Base-by-base conservation (phyloP, 2,329 filamentous ascomycete species). In the Phoma sp. region DNA sequence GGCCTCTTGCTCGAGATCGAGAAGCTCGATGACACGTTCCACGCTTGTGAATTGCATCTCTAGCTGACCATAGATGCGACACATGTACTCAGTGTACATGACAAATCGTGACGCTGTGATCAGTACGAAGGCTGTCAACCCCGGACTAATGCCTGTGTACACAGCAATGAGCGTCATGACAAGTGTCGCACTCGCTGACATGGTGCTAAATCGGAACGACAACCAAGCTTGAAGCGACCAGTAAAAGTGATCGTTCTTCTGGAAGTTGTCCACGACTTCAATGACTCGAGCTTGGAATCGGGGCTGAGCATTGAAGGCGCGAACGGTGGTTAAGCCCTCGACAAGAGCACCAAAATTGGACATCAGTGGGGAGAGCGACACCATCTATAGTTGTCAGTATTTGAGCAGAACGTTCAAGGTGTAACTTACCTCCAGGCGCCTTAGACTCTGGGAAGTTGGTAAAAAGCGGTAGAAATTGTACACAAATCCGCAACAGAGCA, bases 231-330 rank as follows among this genome's bases (percentile, higher is more conserved):
- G 91, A 36, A 96, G 81, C 53, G 87, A 90, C 78, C 92, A 96
- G 77, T 96, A 96, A 76, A 96, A 96, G 72, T 97, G 93, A 66
- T 97, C 93, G 83, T 96, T 95, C 70, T 92, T 92, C 72, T 96
- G 93, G 69, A 96, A 96, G 15, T 87, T 87, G 68, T 96, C 92
- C 0, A 92, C 92, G 0, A 92, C 92, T 2, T 83, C 79, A 28
- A 97, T 88, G 46, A 96, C 91, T 43, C 87, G 84, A 57, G 87
- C 84, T 68, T 96, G 91, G 67, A 96, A 96, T 46, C 89, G 87
- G 4, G 83, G 78, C 63, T 96, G 88, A 1, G 89, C 91, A 42
- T 84, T 86, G 70, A 96, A 93, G 0, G 93, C 92, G 42, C 68
- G 93, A 83, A 97, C 92, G 0, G 93, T 96, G 0, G 90, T 92